These are phyloP conservation scores for Sutorius australiensis DNA, from an alignment of 768 basidiomycete species.

Conservation along the genomic window DNA sequence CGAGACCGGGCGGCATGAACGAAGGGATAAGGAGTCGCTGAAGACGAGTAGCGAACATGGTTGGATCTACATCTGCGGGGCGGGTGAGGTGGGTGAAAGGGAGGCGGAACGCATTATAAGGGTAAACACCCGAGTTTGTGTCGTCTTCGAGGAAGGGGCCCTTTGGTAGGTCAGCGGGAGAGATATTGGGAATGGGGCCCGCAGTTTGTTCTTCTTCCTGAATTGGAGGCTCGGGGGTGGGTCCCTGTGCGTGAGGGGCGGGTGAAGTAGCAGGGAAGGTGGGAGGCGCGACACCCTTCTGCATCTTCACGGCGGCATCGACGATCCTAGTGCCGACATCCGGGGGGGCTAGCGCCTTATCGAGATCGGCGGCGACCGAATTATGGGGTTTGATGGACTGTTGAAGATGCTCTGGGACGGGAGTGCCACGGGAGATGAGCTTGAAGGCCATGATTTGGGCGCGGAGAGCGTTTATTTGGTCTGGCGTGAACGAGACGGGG, in stretches of 20 bases:
- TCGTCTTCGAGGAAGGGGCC: slow-evolving; percentile 79
- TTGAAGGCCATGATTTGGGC: slow-evolving; percentile 84
- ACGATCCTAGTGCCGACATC: slow-evolving; percentile 63
- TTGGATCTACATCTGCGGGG: slow-evolving; percentile 53
- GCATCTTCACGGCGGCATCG: slow-evolving; percentile 71
- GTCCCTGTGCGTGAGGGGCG: slow-evolving; percentile 9
- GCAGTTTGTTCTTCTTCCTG: slow-evolving; percentile 55
- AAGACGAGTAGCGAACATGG: slow-evolving; percentile 64
- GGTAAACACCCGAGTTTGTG: slow-evolving; percentile 76
- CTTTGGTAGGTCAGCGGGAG: slow-evolving; percentile 62
- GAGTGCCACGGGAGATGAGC: slow-evolving; percentile 58
- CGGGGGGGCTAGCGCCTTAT: slow-evolving; percentile 57
- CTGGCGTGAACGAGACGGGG: slow-evolving; percentile 73
- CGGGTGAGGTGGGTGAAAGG: slow-evolving; percentile 81
- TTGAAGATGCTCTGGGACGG: slow-evolving; percentile 67
- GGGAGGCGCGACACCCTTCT: slow-evolving; percentile 45
- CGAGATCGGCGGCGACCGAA: slow-evolving; percentile 56
- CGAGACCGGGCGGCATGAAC: slow-evolving; percentile 86
- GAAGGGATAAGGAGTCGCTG: slow-evolving; percentile 84
- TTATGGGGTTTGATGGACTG: slow-evolving; percentile 66
- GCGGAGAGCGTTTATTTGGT: slow-evolving; percentile 73
- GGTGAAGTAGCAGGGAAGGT: slow-evolving; percentile 26
- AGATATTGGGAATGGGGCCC: slow-evolving; percentile 34
- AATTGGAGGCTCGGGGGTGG: slow-evolving; percentile 33
- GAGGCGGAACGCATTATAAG: slow-evolving; percentile 86